phyloP scores from a whole-genome alignment of 176 grass and related monocot genomes.

The Carex myosuroides region DNA sequence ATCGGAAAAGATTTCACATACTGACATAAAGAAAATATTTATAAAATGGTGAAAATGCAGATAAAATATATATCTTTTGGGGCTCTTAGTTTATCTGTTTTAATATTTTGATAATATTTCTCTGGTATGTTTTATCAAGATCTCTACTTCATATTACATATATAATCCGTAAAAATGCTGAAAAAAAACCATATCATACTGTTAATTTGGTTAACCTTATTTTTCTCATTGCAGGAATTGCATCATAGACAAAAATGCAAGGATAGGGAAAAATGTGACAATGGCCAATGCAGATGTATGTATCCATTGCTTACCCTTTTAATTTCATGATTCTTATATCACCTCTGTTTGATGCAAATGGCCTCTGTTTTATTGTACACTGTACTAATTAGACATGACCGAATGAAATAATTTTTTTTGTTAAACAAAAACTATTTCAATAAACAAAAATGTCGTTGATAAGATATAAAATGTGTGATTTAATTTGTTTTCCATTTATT shows the following conservation, averaged over 20 bases:
- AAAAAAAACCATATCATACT: not conserved
- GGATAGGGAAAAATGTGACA: not conserved
- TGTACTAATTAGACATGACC: too few species aligned
- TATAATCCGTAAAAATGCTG: not conserved
- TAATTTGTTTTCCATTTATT: not conserved
- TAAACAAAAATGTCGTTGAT: not conserved
- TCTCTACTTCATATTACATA: not conserved
- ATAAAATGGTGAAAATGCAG: not conserved
- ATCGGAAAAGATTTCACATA: not conserved
- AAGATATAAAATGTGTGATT: not conserved
- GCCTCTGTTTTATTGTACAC: too few species aligned
- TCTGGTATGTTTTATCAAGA: not conserved
- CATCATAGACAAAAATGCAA: slow-evolving; percentile 6
- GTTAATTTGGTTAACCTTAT: not conserved
- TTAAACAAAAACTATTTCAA: not conserved
- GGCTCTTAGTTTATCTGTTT: not conserved
- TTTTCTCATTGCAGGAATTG: not conserved
- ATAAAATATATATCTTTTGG: too few species aligned
- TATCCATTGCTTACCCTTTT: not conserved
- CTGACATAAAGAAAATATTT: not conserved
- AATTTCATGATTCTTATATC: not conserved
- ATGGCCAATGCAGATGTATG: not conserved
- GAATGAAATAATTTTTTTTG: too few species aligned
- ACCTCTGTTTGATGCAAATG: too few species aligned
- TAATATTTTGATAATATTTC: not conserved